Conservation (phyloP, 106 monocot genomes). For the Phalaenopsis aphrodite region DNA sequence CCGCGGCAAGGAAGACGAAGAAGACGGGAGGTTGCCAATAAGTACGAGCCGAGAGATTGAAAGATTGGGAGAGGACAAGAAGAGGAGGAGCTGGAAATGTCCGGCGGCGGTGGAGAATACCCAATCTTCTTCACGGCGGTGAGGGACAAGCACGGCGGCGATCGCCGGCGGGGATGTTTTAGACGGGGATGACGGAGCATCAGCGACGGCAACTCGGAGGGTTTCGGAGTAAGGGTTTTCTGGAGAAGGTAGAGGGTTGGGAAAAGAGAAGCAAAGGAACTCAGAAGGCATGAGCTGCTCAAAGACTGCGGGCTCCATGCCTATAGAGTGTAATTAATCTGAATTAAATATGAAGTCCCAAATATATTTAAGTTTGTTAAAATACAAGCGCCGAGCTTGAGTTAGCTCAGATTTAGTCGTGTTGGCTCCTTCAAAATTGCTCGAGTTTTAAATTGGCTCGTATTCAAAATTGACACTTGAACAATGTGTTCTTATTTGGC, state of each 20-base stretch:
- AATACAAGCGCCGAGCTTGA: no score
- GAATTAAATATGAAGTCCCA: no score
- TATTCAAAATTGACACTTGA: no score
- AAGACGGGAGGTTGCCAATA: slow-evolving; percentile 32
- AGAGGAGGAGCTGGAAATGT: slow-evolving; percentile 60
- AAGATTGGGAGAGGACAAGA: slow-evolving; percentile 9
- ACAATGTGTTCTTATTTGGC: no score
- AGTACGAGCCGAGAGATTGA: slow-evolving; percentile 47
- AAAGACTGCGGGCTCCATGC: slow-evolving; percentile 19
- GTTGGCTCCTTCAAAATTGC: no score
- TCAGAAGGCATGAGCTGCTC: slow-evolving; percentile 42
- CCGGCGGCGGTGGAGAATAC: slow-evolving; percentile 58
- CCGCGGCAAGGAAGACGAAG: slow-evolving; percentile 8
- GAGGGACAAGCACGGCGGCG: slow-evolving; percentile 62
- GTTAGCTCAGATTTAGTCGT: no score
- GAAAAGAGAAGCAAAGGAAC: slow-evolving; percentile 55
- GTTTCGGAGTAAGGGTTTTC: slow-evolving; percentile 10
- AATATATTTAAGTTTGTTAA: no score
- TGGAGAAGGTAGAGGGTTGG: slow-evolving; percentile 26
- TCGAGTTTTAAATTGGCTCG: no score
- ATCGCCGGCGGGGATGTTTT: background rate
- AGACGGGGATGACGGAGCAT: slow-evolving; percentile 23
- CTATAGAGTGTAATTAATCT: background rate
- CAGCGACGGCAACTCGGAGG: slow-evolving; percentile 71
- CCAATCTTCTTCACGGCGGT: slow-evolving; percentile 66